These are phyloP conservation scores for Stachybotrys echinatus DNA, from an alignment of 2,329 filamentous ascomycete species.

Conservation along the genomic window DNA sequence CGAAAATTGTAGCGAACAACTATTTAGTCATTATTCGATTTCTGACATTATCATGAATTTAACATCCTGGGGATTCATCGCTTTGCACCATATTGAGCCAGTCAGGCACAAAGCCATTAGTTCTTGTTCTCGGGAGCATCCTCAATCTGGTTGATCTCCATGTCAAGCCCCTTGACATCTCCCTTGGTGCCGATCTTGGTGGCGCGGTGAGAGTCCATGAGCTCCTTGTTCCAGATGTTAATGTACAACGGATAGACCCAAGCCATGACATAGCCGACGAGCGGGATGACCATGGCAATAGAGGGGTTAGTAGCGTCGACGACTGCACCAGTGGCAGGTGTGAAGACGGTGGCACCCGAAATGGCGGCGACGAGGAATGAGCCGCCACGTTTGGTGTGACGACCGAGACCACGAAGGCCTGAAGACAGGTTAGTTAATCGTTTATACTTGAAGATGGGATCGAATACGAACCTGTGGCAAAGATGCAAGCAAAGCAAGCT, in stretches of 20 bases:
- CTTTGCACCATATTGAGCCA: too few species aligned
- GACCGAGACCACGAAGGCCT: constrained; percentile 54
- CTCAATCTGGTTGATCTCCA: background rate
- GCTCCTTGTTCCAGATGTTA: background rate
- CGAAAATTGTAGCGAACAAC: too few species aligned
- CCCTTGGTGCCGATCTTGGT: background rate
- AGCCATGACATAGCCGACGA: constrained; percentile 41
- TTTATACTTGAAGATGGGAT: constrained; percentile 22
- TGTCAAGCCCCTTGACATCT: background rate
- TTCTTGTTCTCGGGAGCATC: background rate
- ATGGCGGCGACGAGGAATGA: constrained; percentile 54
- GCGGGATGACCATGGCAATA: constrained; percentile 39
- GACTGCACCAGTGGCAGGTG: constrained; percentile 45
- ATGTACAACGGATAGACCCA: constrained; percentile 4
- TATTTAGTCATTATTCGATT: too few species aligned
- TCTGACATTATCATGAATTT: too few species aligned
- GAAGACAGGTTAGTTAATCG: background rate
- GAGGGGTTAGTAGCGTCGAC: constrained; percentile 35
- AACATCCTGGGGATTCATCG: too few species aligned
- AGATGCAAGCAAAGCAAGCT: constrained; percentile 55
- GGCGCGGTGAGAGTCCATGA: background rate
- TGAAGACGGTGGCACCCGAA: constrained; percentile 49
- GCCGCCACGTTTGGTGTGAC: constrained; percentile 65
- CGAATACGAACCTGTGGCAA: constrained; percentile 22
- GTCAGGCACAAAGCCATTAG: background rate